Percentiles rank a stretch among this genome's conserved stretches.
These are phyloP conservation scores for Colletotrichum neosansevieriae DNA, from an alignment of 2,329 filamentous ascomycete species.

Conservation along the genomic window DNA sequence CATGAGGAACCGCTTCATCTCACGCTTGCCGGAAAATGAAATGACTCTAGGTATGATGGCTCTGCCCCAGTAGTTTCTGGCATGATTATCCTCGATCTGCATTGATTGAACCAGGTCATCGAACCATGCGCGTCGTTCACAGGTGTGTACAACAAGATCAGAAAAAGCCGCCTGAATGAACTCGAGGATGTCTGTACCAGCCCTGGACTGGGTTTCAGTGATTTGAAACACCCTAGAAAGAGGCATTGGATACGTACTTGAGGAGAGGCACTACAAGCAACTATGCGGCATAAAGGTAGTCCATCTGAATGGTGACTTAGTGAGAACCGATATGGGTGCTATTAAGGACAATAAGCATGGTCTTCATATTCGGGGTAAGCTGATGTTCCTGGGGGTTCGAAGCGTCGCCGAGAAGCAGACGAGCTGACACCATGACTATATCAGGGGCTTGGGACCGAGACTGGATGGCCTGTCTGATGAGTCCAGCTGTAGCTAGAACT, in stretches of 20 bases:
- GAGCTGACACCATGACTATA: background rate
- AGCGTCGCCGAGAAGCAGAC: no score
- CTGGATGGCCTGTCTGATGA: slow-evolving; percentile 39
- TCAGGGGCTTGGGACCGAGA: slow-evolving; percentile 38
- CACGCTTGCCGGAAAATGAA: background rate
- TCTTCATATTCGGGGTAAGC: slow-evolving; percentile 17
- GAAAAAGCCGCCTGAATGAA: slow-evolving; percentile 48
- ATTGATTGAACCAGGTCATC: slow-evolving; percentile 57
- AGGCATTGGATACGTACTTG: slow-evolving; percentile 48
- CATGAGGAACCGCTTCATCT: background rate
- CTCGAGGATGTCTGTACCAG: slow-evolving; percentile 60
- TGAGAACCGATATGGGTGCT: slow-evolving; percentile 56
- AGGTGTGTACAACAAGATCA: slow-evolving; percentile 51
- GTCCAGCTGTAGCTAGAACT: slow-evolving; percentile 24
- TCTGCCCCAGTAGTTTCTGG: slow-evolving; percentile 53
- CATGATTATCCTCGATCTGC: slow-evolving; percentile 56
- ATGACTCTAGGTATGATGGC: slow-evolving; percentile 54
- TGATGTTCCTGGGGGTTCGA: background rate
- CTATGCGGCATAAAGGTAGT: slow-evolving; percentile 58
- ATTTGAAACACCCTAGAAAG: slow-evolving; percentile 47
- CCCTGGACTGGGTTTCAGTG: slow-evolving; percentile 45
- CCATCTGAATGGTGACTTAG: slow-evolving; percentile 52
- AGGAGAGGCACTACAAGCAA: slow-evolving; percentile 52
- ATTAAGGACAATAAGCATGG: slow-evolving; percentile 44
- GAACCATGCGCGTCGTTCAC: slow-evolving; percentile 60